These are phyloP conservation scores for Tetrapisispora nanseiensis DNA, from an alignment of 805 yeast genomes.

Conservation along the genomic window DNA sequence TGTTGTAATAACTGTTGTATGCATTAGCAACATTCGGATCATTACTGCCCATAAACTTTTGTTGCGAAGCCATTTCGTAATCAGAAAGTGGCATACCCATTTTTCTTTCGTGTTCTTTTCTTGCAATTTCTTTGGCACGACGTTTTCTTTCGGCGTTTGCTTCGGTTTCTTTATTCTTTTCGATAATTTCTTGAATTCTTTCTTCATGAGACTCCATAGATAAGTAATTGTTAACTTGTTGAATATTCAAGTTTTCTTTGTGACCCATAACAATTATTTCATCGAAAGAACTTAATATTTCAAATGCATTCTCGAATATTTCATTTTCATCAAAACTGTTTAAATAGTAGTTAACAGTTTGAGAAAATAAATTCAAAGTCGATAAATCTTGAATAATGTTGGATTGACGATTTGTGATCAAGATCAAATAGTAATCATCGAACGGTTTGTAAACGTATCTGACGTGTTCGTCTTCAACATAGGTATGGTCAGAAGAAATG, in stretches of 20 bases:
- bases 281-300: slow-evolving; percentile 83
- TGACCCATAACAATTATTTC: slow-evolving; percentile 91
- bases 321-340: slow-evolving; percentile 72
- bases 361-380: slow-evolving; percentile 77
- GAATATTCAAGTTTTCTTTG: slow-evolving; percentile 69
- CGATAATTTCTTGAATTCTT: slow-evolving; percentile 95
- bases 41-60: slow-evolving; percentile 20
- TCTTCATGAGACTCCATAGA: slow-evolving; percentile 99
- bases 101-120: slow-evolving; percentile 46
- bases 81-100: slow-evolving; percentile 28
- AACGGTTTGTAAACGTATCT: slow-evolving; percentile 94
- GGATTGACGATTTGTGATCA: slow-evolving; percentile 83
- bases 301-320: slow-evolving; percentile 76
- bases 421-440: slow-evolving; percentile 83
- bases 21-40: slow-evolving; percentile 31
- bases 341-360: slow-evolving; percentile 66
- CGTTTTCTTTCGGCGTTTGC: slow-evolving; percentile 96
- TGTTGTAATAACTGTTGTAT: slow-evolving; percentile 29
- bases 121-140: slow-evolving; percentile 82
- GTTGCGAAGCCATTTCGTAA: slow-evolving; percentile 11
- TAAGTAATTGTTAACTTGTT: slow-evolving; percentile 80
- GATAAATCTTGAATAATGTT: slow-evolving; percentile 92
- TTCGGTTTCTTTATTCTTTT: slow-evolving; percentile 90
- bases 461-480: slow-evolving; percentile 84
- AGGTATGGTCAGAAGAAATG: slow-evolving; percentile 72